Evolutionary conservation across 306 rosid species (phyloP), one percentile per base, ranked within the genome.

Genomic region (Trifolium repens): DNA sequence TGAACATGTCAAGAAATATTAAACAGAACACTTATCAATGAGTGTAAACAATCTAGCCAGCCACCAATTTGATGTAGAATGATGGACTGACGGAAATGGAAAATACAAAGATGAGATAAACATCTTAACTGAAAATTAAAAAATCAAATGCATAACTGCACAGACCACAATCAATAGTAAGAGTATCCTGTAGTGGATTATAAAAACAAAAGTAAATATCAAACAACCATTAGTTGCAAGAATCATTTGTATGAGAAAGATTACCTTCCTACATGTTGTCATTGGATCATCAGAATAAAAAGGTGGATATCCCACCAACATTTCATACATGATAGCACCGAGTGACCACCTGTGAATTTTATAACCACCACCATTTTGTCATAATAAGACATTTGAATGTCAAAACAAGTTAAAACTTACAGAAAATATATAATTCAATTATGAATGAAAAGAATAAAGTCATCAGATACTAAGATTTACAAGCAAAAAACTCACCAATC

Each of bases 251-350:
- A 74, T 70, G 37, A 46, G 43, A 54, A 78, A 71, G 52, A 69
- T 78, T 84, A 96, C 99, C 98, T 92, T 92, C 79, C 98, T 91
- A 79, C 99, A 96, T 19, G 99, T 96, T 62, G 97, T 83, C 98
- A 96, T 89, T 49, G 99, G 97, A 83, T 96, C 99, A 82, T 96
- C 99, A 34, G 99, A 96, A 88, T 92, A 96, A 83, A 96, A 96
- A 35, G 99, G 99, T 3, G 99, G 99, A 71, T 88, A 96, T 13
- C 99, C 99, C 55, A 96, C 97, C 32, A 96, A 82, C 99, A 96
- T 96, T 89, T 96, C 99, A 81, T 84, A 96, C 99, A 92, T 96
- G 68, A 96, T 96, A 77, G 99, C 99, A 76, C 99, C 99, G 75
- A 96, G 98, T 53, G 99, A 96, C 99, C 99, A 96, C 99, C 99